Evolutionary conservation across 441 rosid genomes (phyloP).

Genomic region (Rhodomyrtus psidioides): DNA sequence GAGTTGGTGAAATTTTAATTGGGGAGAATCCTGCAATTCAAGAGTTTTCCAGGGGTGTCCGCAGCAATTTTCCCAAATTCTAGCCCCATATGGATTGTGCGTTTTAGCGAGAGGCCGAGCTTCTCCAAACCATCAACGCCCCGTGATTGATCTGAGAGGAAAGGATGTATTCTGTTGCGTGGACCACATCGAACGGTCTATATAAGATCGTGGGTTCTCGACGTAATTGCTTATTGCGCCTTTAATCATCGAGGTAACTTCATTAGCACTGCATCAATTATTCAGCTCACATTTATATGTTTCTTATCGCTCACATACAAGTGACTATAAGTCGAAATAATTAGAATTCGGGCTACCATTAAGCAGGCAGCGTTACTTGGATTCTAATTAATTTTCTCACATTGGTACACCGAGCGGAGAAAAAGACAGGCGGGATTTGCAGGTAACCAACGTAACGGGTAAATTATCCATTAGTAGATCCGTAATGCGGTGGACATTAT

Average conservation of each 20-base stretch:
- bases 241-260: neutral
- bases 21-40: neutral
- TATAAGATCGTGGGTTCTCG: neutral
- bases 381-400: neutral
- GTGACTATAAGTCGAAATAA: neutral
- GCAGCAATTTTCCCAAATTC: too few relatives aligned
- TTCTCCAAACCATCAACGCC: too few relatives aligned
- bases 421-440: neutral
- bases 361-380: too few relatives aligned
- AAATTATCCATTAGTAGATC: neutral
- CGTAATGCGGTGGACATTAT: neutral
- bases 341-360: neutral
- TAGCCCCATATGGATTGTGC: too few relatives aligned
- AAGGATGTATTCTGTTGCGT: neutral
- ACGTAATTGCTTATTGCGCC: too few relatives aligned
- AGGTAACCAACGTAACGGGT: neutral
- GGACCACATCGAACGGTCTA: rapidly evolving
- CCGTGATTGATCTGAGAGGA: neutral
- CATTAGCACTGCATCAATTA: neutral
- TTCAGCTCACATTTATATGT: neutral
- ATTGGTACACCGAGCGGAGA: rapidly evolving
- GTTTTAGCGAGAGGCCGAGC: too few relatives aligned
- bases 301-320: rapidly evolving
- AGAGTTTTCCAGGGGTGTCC: too few relatives aligned
- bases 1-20: neutral